phyloP scores from a whole-genome alignment of 345 rosid species.

The Noccaea bulbosa region DNA sequence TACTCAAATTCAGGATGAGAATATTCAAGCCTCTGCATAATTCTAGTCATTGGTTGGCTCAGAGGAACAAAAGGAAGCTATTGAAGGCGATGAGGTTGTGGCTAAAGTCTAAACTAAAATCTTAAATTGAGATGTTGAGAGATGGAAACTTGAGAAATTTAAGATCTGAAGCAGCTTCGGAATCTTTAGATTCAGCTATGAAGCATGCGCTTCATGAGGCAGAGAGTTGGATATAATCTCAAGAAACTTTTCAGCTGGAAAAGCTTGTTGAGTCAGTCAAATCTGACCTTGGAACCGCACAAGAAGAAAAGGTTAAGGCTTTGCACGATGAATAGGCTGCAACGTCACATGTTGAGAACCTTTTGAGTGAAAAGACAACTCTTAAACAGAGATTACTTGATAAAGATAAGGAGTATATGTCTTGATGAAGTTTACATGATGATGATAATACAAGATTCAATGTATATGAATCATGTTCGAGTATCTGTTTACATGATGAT shows the following conservation, averaged over 20 bases:
- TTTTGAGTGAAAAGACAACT: no score
- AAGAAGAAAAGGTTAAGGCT: constrained; percentile 74
- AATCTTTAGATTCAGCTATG: constrained; percentile 74
- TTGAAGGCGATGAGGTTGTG: constrained; percentile 53
- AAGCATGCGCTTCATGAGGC: constrained; percentile 72
- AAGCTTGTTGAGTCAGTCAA: constrained; percentile 58
- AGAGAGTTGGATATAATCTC: constrained; percentile 67
- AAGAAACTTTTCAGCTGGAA: constrained; percentile 57
- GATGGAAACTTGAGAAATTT: constrained; percentile 57
- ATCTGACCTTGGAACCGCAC: constrained; percentile 56
- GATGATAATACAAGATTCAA: no score
- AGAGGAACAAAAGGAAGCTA: constrained; percentile 53
- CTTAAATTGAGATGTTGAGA: constrained; percentile 60
- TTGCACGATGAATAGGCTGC: constrained; percentile 69
- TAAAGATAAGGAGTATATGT: no score
- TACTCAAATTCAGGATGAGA: constrained; percentile 63
- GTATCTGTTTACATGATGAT: constrained; percentile 35
- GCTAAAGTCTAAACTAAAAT: constrained; percentile 46
- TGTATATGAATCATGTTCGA: no score
- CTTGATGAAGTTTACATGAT: no score
- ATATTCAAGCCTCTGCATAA: constrained; percentile 52
- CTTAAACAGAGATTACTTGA: no score
- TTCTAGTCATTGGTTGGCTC: constrained; percentile 70
- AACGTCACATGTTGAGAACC: no score
- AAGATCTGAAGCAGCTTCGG: constrained; percentile 73